Conservation (phyloP, 1,284 basidiomycete genomes). For the Nidula niveotomentosa region DNA sequence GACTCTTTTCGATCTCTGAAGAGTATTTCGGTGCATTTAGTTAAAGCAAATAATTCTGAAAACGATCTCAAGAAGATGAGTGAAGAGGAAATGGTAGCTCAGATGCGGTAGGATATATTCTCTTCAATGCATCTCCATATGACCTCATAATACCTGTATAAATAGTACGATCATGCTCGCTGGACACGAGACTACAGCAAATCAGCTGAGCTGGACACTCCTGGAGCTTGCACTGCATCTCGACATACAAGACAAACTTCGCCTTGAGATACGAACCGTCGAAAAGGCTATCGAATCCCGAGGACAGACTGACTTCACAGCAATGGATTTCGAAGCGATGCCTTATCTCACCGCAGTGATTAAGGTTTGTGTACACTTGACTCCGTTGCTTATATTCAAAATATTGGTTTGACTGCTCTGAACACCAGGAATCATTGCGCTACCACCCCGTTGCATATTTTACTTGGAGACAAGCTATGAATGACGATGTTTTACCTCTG, state of each 20-base stretch:
- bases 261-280: slow-evolving; percentile 42
- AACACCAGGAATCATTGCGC: slow-evolving; percentile 35
- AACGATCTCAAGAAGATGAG: slow-evolving; percentile 32
- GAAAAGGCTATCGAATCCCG: slow-evolving; percentile 34
- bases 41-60: slow-evolving; percentile 43
- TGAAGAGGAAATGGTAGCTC: slow-evolving; percentile 40
- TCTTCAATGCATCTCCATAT: background rate
- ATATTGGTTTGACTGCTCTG: background rate
- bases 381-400: slow-evolving; percentile 4
- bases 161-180: slow-evolving; percentile 33
- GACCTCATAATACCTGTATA: background rate
- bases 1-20: background rate
- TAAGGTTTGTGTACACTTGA: slow-evolving; percentile 33
- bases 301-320: slow-evolving; percentile 37
- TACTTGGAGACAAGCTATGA: slow-evolving; percentile 29
- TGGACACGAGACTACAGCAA: slow-evolving; percentile 55
- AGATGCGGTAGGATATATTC: slow-evolving; percentile 33
- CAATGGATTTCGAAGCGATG: slow-evolving; percentile 51
- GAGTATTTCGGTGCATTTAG: slow-evolving; percentile 15
- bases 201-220: slow-evolving; percentile 32
- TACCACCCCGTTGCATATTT: slow-evolving; percentile 33
- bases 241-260: slow-evolving; percentile 43
- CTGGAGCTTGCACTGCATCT: slow-evolving; percentile 45
- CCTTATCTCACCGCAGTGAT: slow-evolving; percentile 48
- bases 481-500: slow-evolving; percentile 44